Base-by-base conservation (phyloP, 2,329 filamentous ascomycete genomes). In the Ciborinia camelliae region DNA sequence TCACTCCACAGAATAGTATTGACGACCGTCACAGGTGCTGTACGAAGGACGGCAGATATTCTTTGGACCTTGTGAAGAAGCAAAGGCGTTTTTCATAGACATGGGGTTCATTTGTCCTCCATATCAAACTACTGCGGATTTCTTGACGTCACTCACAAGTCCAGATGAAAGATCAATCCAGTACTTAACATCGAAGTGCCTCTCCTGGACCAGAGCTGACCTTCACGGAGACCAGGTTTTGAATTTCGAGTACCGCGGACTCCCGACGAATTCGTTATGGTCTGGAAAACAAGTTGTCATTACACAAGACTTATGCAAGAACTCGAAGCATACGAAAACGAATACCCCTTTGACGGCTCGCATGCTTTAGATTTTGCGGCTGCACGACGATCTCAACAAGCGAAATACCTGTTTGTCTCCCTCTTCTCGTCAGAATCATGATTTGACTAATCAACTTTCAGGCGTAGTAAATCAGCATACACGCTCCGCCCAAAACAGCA, bases 401-500 rank as follows among this genome's bases (percentile, higher is more conserved):
- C 68, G 3, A 71, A 67, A 52, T 57, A 67, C 41, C 66, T 68
- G 50, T 68, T 63, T 10, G 61, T 68, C 47, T 53, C 6, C 23
- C 9, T n/a, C n/a, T 54, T 28, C 20, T 9, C 4, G 3, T 32
- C 9, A 2, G 10, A 18, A 28, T 26, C 20, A 23, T 7, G 30
- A 28, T 20, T 15, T 28, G 10, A 18, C 62, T 53, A 37, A 64
- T n/a, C 20, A 7, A 12, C 10, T 10, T 15, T 20, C 18, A 61
- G 54, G 74, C 88, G 90, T 3, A 76, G 81, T 62, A 85, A 84
- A 75, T 95, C 91, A 1, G 92, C 93, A 0, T 97, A 89, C 76
- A 96, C 91, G 0, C 80, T 97, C 32, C 93, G 91, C 0, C 90
- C 89, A 71, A 61, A 66, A 3, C 87, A 93, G 75, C 93, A 98